Evolutionary conservation across 106 monocot genomes (phyloP).

Genomic region (Platanthera zijinensis): DNA sequence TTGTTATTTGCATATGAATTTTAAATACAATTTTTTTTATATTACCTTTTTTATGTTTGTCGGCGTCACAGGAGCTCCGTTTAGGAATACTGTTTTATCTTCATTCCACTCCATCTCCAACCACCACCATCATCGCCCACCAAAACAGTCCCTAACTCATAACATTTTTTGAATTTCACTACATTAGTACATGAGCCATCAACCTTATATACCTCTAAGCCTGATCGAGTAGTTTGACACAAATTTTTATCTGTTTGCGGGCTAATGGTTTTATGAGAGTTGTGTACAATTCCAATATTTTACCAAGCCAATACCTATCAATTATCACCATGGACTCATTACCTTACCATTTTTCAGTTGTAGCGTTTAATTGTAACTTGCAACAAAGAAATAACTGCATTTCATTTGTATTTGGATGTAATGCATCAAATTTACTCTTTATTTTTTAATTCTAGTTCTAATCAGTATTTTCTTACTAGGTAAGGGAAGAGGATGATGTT

Average conservation of each 20-base stretch:
- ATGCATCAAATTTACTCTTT: not conserved
- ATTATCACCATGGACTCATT: not conserved
- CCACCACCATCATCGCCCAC: too few relatives aligned
- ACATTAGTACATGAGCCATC: not conserved
- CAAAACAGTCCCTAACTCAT: not conserved
- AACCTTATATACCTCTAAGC: not conserved
- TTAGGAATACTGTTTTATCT: too few relatives aligned
- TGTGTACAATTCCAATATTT: not conserved
- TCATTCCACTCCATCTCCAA: too few relatives aligned
- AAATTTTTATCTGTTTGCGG: not conserved
- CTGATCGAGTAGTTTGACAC: not conserved
- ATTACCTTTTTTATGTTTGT: too few relatives aligned
- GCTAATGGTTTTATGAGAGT: not conserved
- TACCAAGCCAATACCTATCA: not conserved
- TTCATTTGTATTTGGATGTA: not conserved
- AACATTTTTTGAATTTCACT: not conserved
- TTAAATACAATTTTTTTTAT: too few relatives aligned
- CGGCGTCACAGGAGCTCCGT: too few relatives aligned
- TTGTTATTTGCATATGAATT: too few relatives aligned
- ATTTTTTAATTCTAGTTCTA: not conserved
- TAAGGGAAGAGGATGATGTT: constrained; percentile 90
- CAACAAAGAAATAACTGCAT: not conserved
- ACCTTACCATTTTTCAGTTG: not conserved
- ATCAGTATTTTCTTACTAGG: constrained; percentile 26
- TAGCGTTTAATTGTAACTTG: not conserved